Conservation (phyloP, 2,329 filamentous ascomycete genomes). For the Acrocalymma vagum region DNA sequence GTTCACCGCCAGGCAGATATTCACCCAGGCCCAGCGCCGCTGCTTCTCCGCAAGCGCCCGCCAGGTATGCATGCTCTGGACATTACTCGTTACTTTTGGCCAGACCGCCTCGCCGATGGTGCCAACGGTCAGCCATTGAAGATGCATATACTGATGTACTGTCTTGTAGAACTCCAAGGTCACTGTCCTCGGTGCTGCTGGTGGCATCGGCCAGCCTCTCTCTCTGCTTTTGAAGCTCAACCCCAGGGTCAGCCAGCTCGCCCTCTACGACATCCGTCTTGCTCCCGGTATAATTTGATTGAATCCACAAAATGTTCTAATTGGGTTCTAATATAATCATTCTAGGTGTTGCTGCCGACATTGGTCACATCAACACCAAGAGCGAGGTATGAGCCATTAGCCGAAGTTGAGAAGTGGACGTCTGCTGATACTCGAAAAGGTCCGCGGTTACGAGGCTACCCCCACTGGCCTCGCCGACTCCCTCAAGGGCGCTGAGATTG, state of each 20-base stretch:
- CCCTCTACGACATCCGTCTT: slow-evolving; percentile 96
- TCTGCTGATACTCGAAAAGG: slow-evolving; percentile 54
- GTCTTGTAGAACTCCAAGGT: slow-evolving; percentile 87
- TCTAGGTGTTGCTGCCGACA: slow-evolving; percentile 93
- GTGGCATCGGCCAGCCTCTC: slow-evolving; percentile 97
- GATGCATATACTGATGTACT: slow-evolving; percentile 28
- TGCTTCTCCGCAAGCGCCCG: slow-evolving; percentile 62
- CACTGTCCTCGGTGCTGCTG: slow-evolving; percentile 92
- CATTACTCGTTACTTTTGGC: slow-evolving; percentile 33
- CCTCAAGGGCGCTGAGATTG: slow-evolving; percentile 88
- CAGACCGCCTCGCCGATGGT: slow-evolving; percentile 13
- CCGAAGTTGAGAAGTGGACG: slow-evolving; percentile 11
- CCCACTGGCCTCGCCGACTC: slow-evolving; percentile 77
- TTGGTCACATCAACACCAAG: slow-evolving; percentile 99
- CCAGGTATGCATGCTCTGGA: slow-evolving; percentile 52
- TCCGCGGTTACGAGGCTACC: slow-evolving; percentile 87
- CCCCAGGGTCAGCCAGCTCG: slow-evolving; percentile 90
- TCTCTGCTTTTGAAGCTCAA: slow-evolving; percentile 99
- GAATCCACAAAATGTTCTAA: not conserved
- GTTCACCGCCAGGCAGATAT: slow-evolving; percentile 71
- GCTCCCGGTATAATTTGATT: slow-evolving; percentile 76
- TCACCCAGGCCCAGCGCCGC: slow-evolving; percentile 60
- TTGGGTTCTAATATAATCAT: slow-evolving; percentile 25
- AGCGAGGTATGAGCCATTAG: slow-evolving; percentile 63
- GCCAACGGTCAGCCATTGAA: slow-evolving; percentile 19